A percentile compares a stretch with the other conserved stretches of the same genome.
phyloP scores from a whole-genome alignment of 306 rosid species.

The Gynostemma pentaphyllum region DNA sequence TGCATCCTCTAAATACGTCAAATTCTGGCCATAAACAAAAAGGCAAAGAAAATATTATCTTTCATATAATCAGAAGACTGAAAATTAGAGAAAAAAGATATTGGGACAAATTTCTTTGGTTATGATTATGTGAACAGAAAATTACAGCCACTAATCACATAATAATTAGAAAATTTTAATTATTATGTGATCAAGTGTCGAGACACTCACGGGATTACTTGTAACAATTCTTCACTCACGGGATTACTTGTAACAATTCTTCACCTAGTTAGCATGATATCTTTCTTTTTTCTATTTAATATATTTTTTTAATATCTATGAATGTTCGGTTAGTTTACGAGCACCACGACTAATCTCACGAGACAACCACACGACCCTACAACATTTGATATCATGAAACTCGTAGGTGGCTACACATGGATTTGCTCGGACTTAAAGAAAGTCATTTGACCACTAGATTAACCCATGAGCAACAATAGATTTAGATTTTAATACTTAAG shows the following conservation, averaged over 20 bases:
- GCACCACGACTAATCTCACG: too few species aligned
- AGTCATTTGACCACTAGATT: too few species aligned
- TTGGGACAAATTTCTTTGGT: background rate
- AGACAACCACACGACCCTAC: too few species aligned
- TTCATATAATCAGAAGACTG: background rate
- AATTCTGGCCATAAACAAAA: conserved; percentile 33
- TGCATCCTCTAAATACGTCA: conserved; percentile 61
- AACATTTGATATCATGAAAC: too few species aligned
- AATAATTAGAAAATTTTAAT: background rate
- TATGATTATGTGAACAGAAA: background rate
- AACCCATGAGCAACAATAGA: too few species aligned
- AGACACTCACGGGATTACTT: too few species aligned
- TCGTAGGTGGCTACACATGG: too few species aligned
- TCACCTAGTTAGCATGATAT: background rate
- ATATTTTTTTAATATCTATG: too few species aligned
- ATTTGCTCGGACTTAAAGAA: too few species aligned
- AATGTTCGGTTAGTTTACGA: too few species aligned
- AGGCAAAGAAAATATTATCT: background rate
- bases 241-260: background rate
- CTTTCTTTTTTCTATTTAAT: background rate
- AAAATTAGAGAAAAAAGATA: background rate
- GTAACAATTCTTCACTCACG: conserved; percentile 3
- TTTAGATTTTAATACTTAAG: too few species aligned
- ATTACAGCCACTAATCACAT: background rate
- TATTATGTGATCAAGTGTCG: too few species aligned